These are phyloP conservation scores for Aspergillus incahuasiensis DNA, from an alignment of 495 filamentous ascomycete species.

Conservation along the genomic window DNA sequence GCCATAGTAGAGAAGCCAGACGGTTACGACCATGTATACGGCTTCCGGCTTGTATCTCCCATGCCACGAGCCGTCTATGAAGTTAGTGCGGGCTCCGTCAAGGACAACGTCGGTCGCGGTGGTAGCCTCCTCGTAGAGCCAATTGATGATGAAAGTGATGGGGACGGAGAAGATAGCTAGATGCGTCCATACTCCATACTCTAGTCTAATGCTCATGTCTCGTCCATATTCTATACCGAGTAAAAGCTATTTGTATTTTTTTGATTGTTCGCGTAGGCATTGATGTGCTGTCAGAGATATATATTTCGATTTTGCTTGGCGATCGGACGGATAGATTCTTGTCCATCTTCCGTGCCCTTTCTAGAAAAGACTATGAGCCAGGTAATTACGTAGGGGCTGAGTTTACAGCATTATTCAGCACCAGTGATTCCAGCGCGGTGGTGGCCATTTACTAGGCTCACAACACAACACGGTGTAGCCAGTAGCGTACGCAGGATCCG, in stretches of 20 bases:
- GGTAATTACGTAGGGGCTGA: too few species aligned
- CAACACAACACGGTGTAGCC: too few species aligned
- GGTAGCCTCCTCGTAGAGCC: conserved; percentile 86
- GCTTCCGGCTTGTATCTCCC: conserved; percentile 73
- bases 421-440: too few species aligned
- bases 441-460: too few species aligned
- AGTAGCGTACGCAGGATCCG: too few species aligned
- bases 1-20: conserved; percentile 48
- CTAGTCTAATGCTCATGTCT: background rate
- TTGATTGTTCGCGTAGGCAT: too few species aligned
- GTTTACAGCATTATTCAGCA: too few species aligned
- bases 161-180: conserved; percentile 40
- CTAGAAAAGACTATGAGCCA: too few species aligned
- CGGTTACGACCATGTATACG: conserved; percentile 71
- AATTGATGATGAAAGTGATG: conserved; percentile 54
- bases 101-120: conserved; percentile 70
- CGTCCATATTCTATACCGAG: background rate
- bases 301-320: too few species aligned
- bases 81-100: conserved; percentile 58
- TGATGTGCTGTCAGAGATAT: too few species aligned
- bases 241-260: background rate
- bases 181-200: background rate
- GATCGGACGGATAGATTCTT: too few species aligned
- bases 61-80: conserved; percentile 78
- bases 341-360: too few species aligned